These are phyloP conservation scores for Aphanoascus verrucosus DNA, from an alignment of 2,329 filamentous ascomycete species.

Conservation along the genomic window DNA sequence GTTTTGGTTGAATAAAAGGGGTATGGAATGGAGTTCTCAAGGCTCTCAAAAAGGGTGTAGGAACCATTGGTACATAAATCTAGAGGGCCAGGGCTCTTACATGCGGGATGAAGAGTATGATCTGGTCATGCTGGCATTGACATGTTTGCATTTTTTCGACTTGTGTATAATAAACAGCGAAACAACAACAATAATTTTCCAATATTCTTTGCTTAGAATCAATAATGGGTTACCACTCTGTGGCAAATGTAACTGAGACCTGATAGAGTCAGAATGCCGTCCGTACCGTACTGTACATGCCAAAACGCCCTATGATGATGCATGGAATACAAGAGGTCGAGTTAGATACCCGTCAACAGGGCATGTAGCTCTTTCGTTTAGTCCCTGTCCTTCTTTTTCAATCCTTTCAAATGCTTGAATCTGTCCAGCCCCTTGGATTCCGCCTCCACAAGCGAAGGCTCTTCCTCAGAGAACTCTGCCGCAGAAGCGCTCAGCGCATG, in stretches of 20 bases:
- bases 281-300: not conserved
- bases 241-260: not conserved
- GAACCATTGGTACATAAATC: not conserved
- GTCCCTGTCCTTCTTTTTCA: slow-evolving; percentile 24
- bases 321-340: not conserved
- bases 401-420: slow-evolving; percentile 29
- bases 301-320: not conserved
- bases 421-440: slow-evolving; percentile 18
- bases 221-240: too few species aligned
- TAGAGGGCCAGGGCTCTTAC: not conserved
- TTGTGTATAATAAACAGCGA: not conserved
- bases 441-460: slow-evolving; percentile 14
- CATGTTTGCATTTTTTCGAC: not conserved
- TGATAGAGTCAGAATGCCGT: not conserved
- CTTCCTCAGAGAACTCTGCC: slow-evolving; percentile 16
- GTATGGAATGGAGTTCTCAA: not conserved
- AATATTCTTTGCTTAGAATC: too few species aligned
- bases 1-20: not conserved
- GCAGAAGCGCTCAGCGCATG: slow-evolving; percentile 31
- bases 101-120: not conserved
- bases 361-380: not conserved
- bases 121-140: not conserved
- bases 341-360: too few species aligned
- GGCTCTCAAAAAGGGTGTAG: not conserved
- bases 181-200: too few species aligned